Evolutionary conservation across 805 yeast genomes (phyloP), one percentile per base, ranked within the genome.

Genomic region (Candida ascalaphidarum): DNA sequence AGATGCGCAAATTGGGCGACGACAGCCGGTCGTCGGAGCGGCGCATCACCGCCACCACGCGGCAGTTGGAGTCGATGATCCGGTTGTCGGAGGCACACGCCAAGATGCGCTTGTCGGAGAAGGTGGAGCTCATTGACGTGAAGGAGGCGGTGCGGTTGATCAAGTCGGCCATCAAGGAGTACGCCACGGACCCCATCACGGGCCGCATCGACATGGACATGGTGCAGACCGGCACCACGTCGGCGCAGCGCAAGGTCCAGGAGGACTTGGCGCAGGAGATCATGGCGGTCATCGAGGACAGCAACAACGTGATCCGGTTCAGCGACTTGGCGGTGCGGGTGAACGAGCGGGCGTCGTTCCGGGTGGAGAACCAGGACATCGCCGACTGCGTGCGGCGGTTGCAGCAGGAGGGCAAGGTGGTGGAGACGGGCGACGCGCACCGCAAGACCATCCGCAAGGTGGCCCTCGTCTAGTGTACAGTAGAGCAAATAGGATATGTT

Each of bases 191-290:
- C 59, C 98, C 98, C 14, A 65, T 79, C 20, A 89, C 98, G 0
- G 99, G 99, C 17, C 74, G 92, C 45, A 92, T 92, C 40, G 98
- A 92, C 51, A 86, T 92, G 96, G 96, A 86, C 52, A 65, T 92
- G 50, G 88, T 92, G 17, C 96, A 89, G 58, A 92, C 97, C 0
- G 98, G 97, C 26, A 86, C 88, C 26, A 82, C 96, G 0, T 69
- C 83, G 2, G 83, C 89, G 3, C 95, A 88, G 52, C 68, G 95
- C 53, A 70, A 76, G 43, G 52, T 78, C 50, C 79, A 76, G 41
- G 84, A 80, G 39, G 94, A 82, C 47, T 61, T 83, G 37, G 65
- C 73, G 10, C 71, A 74, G 33, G 82, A 73, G 36, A 61, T 86
- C 4, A 42, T 77, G 35, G 55, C 58, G 16, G 55, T 75, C 22